A percentile compares a stretch with the other conserved stretches of the same genome.
Conservation (phyloP, 805 yeast species). For the Spathaspora girioi region DNA sequence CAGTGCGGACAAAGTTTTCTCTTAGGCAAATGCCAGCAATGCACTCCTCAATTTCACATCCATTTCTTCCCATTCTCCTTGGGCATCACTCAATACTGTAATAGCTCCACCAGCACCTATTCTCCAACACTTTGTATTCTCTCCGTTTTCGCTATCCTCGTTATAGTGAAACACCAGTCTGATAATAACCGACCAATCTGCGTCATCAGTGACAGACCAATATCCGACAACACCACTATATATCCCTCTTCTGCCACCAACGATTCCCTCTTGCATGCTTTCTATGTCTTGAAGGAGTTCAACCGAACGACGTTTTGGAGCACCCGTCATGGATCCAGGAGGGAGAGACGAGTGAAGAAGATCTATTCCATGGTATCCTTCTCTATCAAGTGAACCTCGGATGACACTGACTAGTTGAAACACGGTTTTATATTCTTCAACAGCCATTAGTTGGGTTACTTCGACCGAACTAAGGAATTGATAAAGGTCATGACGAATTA, state of each 20-base stretch:
- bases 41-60: constrained; percentile 74
- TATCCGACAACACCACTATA: constrained; percentile 96
- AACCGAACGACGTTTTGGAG: constrained; percentile 92
- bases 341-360: constrained; percentile 77
- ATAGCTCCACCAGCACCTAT: constrained; percentile 99
- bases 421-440: constrained; percentile 90
- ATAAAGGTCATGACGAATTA: constrained; percentile 87
- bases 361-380: constrained; percentile 66
- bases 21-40: constrained; percentile 56
- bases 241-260: constrained; percentile 64
- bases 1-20: not conserved
- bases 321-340: constrained; percentile 99
- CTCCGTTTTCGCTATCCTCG: constrained; percentile 38
- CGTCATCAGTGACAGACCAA: constrained; percentile 82
- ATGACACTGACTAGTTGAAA: constrained; percentile 91
- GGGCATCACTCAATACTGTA: constrained; percentile 78
- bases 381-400: constrained; percentile 49
- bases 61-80: constrained; percentile 94
- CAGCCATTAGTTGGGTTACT: constrained; percentile 79
- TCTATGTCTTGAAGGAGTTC: constrained; percentile 70
- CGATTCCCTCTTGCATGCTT: constrained; percentile 28
- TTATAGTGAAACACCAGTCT: constrained; percentile 72
- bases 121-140: constrained; percentile 50
- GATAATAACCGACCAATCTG: constrained; percentile 96
- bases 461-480: constrained; percentile 60